These are phyloP conservation scores for Sugiyamaella valdiviana DNA, from an alignment of 805 yeast genomes.

Conservation along the genomic window DNA sequence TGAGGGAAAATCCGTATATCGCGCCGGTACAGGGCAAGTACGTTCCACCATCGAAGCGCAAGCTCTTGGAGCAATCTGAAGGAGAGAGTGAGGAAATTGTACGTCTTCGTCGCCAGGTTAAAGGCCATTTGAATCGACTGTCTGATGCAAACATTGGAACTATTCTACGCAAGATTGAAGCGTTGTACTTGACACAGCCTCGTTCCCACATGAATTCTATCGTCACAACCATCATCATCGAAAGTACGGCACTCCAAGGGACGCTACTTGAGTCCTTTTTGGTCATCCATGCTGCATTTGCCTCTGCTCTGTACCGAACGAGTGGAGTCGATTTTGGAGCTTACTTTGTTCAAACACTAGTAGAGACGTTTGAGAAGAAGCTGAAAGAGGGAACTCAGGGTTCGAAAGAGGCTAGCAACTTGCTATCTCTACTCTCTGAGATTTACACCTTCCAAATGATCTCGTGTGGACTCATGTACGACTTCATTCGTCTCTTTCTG, in stretches of 20 bases:
- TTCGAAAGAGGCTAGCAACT: constrained; percentile 51
- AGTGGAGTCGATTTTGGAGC: constrained; percentile 91
- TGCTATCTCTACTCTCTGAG: constrained; percentile 68
- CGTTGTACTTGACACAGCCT: constrained; percentile 58
- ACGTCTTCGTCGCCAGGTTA: constrained; percentile 55
- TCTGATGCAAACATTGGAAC: constrained; percentile 76
- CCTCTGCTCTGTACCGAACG: constrained; percentile 69
- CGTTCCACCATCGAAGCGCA: constrained; percentile 82
- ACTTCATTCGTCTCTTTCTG: constrained; percentile 50
- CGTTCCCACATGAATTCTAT: constrained; percentile 73
- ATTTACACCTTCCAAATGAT: constrained; percentile 73
- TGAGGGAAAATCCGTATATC: constrained; percentile 66
- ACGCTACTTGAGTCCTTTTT: constrained; percentile 73
- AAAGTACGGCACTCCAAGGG: constrained; percentile 57
- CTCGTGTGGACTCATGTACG: constrained; percentile 70
- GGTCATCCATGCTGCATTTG: constrained; percentile 69
- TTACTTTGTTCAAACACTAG: constrained; percentile 64
- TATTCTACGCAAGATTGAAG: constrained; percentile 63
- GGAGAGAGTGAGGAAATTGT: constrained; percentile 42
- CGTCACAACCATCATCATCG: constrained; percentile 56
- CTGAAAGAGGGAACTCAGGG: constrained; percentile 15
- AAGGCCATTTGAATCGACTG: constrained; percentile 80
- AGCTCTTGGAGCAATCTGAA: constrained; percentile 32
- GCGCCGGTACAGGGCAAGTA: constrained; percentile 43
- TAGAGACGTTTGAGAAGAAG: constrained; percentile 55